These are phyloP conservation scores for Trichophyton rubrum DNA, from an alignment of 2,329 filamentous ascomycete genomes.

Conservation along the genomic window DNA sequence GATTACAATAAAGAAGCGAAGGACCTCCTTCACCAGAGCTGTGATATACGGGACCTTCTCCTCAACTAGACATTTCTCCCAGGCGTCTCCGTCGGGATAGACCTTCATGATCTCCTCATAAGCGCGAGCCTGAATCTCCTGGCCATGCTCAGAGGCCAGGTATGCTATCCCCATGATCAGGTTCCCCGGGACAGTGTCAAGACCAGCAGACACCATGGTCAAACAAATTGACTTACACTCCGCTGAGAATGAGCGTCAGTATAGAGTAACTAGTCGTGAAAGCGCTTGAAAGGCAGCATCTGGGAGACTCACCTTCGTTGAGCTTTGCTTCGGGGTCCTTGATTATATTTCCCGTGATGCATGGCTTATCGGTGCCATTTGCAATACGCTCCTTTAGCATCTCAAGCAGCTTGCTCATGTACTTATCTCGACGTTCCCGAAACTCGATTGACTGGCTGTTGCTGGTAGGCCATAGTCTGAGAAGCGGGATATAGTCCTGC, in stretches of 20 bases:
- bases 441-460: constrained; percentile 54
- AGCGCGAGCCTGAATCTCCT: constrained; percentile 56
- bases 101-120: constrained; percentile 57
- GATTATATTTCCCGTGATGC: constrained; percentile 57
- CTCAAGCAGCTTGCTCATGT: constrained; percentile 47
- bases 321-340: constrained; percentile 59
- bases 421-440: constrained; percentile 54
- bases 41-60: constrained; percentile 68
- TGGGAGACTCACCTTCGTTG: constrained; percentile 43
- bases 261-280: constrained; percentile 24
- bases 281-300: background rate
- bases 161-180: constrained; percentile 69
- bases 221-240: constrained; percentile 71
- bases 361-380: constrained; percentile 53
- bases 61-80: constrained; percentile 58
- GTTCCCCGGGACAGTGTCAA: constrained; percentile 71
- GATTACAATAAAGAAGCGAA: constrained; percentile 69
- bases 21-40: constrained; percentile 63
- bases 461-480: constrained; percentile 51
- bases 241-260: constrained; percentile 37
- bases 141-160: constrained; percentile 54
- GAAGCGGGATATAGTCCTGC: constrained; percentile 69
- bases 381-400: constrained; percentile 50
- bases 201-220: constrained; percentile 68
- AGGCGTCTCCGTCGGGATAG: constrained; percentile 64